phyloP scores from a whole-genome alignment of 371 early-diverging fungal species.

The Nematocida ironsii region DNA sequence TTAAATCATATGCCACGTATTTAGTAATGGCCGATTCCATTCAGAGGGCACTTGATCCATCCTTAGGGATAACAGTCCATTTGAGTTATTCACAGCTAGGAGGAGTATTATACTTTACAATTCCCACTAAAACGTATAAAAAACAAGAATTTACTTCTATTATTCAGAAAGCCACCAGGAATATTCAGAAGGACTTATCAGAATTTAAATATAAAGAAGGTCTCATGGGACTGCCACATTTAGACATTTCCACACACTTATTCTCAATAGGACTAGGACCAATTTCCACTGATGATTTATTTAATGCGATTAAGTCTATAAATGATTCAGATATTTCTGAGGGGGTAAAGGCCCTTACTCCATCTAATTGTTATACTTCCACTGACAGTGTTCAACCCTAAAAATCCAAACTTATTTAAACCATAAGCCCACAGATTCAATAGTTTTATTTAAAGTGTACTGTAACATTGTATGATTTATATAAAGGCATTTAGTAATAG shows the following conservation, averaged over 20 bases:
- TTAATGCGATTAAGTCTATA: background rate
- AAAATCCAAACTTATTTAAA: too few relatives aligned
- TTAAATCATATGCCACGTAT: slow-evolving; percentile 13
- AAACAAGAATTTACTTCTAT: background rate
- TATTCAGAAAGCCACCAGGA: background rate
- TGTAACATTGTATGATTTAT: too few relatives aligned
- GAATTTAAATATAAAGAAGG: too few relatives aligned
- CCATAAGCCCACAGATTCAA: too few relatives aligned
- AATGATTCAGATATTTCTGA: background rate
- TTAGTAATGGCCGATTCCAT: slow-evolving; percentile 13
- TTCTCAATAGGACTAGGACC: slow-evolving; percentile 14
- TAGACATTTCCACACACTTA: background rate
- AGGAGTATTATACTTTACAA: slow-evolving; percentile 3
- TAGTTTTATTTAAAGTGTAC: too few relatives aligned
- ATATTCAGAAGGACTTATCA: background rate
- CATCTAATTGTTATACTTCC: background rate
- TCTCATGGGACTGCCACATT: background rate
- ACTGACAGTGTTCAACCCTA: background rate
- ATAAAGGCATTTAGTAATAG: too few relatives aligned
- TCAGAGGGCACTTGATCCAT: background rate
- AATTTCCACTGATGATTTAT: background rate
- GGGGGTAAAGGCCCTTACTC: background rate
- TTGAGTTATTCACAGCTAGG: slow-evolving; percentile 3
- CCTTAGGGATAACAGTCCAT: background rate
- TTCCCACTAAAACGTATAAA: background rate